Percentiles rank a stretch among this genome's conserved stretches.
These are phyloP conservation scores for Silene latifolia DNA, from an alignment of 148 eudicot genomes.

Conservation along the genomic window DNA sequence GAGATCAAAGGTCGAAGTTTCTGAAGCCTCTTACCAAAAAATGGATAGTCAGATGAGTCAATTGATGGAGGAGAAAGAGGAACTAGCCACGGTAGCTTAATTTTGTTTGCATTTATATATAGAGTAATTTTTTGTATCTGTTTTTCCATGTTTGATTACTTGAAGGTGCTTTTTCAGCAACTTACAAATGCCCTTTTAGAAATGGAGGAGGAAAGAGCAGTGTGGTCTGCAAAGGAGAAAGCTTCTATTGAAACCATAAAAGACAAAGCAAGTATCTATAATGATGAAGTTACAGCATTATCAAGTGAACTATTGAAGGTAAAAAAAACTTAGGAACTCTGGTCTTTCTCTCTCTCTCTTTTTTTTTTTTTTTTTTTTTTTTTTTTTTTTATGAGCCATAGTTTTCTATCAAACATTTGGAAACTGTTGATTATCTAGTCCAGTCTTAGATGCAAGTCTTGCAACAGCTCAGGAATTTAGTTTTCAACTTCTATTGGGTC, in stretches of 20 bases:
- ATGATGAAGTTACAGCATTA: conserved; percentile 46
- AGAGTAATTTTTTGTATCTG: conserved; percentile 9
- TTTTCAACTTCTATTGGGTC: conserved; percentile 3
- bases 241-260: conserved; percentile 70
- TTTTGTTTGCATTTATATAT: background rate
- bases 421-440: background rate
- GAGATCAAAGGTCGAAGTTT: conserved; percentile 57
- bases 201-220: conserved; percentile 88
- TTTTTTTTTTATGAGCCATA: conserved; percentile 1
- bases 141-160: conserved; percentile 13
- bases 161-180: conserved; percentile 52
- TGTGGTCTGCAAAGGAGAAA: conserved; percentile 86
- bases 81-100: conserved; percentile 65
- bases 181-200: conserved; percentile 80
- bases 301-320: conserved; percentile 59
- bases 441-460: background rate
- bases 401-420: background rate
- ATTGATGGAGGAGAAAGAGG: conserved; percentile 71
- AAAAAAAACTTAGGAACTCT: conserved; percentile 12
- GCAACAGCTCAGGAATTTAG: background rate
- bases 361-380: too few relatives aligned
- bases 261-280: conserved; percentile 43
- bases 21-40: conserved; percentile 38
- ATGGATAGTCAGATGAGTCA: conserved; percentile 44
- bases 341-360: too few relatives aligned